These are phyloP conservation scores for Colletotrichum navitas DNA, from an alignment of 2,329 filamentous ascomycete species.

Conservation along the genomic window DNA sequence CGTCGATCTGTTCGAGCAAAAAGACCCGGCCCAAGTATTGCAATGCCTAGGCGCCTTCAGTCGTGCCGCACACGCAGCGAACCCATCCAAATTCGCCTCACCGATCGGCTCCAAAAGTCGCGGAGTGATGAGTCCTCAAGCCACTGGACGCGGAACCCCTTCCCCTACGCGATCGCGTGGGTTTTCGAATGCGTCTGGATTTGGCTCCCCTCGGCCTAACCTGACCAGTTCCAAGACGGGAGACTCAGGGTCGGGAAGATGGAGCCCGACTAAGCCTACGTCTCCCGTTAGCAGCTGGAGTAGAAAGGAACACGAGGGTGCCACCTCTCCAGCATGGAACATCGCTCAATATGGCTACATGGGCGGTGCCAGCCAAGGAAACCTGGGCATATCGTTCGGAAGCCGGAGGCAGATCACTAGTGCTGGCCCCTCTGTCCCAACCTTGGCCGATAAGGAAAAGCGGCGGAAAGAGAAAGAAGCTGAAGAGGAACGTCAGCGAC, in stretches of 20 bases:
- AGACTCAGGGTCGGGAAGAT: constrained; percentile 66
- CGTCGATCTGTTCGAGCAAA: constrained; percentile 94
- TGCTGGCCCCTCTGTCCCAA: constrained; percentile 83
- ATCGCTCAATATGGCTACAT: constrained; percentile 99
- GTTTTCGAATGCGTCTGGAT: constrained; percentile 64
- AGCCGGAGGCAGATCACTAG: constrained; percentile 92
- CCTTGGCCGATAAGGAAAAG: constrained; percentile 86
- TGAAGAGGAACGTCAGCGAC: constrained; percentile 70
- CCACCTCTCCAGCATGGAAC: constrained; percentile 94
- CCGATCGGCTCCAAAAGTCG: constrained; percentile 79
- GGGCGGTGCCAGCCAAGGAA: constrained; percentile 96
- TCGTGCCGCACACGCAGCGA: constrained; percentile 80
- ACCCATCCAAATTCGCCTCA: constrained; percentile 79
- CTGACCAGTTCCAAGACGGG: constrained; percentile 65
- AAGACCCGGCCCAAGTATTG: constrained; percentile 95
- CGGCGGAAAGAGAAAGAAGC: constrained; percentile 66
- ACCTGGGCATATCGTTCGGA: constrained; percentile 93
- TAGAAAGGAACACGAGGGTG: constrained; percentile 82
- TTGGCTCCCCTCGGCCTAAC: constrained; percentile 55
- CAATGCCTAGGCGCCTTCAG: constrained; percentile 95
- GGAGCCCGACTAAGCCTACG: constrained; percentile 74
- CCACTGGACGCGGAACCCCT: constrained; percentile 63
- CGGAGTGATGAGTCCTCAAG: constrained; percentile 73
- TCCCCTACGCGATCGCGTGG: constrained; percentile 66
- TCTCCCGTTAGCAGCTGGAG: constrained; percentile 87